Evolutionary conservation across 2,329 filamentous ascomycete genomes (phyloP), one percentile per base, ranked within the genome.

Genomic region (Didymella arachidicola): DNA sequence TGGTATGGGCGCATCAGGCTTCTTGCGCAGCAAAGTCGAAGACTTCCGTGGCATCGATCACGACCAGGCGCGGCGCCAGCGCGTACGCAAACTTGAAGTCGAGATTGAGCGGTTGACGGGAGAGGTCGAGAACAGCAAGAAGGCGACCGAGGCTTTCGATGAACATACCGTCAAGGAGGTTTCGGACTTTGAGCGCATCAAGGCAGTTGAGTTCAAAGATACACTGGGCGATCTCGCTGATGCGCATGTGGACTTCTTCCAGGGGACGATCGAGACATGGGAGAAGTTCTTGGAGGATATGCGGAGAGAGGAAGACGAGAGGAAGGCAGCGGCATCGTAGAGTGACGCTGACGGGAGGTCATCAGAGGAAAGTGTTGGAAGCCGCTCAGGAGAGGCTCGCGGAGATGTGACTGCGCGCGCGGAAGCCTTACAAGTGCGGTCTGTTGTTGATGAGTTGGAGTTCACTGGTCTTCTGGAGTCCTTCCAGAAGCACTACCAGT

Each of bases 1-100:
- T 5, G 86, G 86, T 47, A 82, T 91, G 64, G 87, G 88, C 6
- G 93, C 93, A 0, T 90, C 93, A 0, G 91, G 91, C 4, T 98
- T 97, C 80, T 86, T 99, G 66, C 90, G 93, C 43, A 89, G 90
- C 75, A 98, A 98, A 79, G 90, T 99, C 71, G 95, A 99, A 78
- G 95, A 99, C 73, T 93, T 97, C 63, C 89, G 95, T 18, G 95
- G 95, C 14, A 93, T 99, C 4, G 95, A 99, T 77, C 95, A 98
- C 78, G 95, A 98, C 76, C 92, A 96, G 71, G 88, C 90, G 14
- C 88, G 93, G 2, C 87, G 93, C 14, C 94, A 98, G 75, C 87
- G 94, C 29, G 85, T 94, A 50, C 88, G 95, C 58, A 96, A 95
- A 78, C 84, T 98, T 4, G 95, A 99, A 78, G 83, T 98, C 48